A percentile compares a stretch with the other conserved stretches of the same genome.
These are phyloP conservation scores for Sanghuangporus baumii DNA, from an alignment of 1,284 basidiomycete genomes.

Conservation along the genomic window DNA sequence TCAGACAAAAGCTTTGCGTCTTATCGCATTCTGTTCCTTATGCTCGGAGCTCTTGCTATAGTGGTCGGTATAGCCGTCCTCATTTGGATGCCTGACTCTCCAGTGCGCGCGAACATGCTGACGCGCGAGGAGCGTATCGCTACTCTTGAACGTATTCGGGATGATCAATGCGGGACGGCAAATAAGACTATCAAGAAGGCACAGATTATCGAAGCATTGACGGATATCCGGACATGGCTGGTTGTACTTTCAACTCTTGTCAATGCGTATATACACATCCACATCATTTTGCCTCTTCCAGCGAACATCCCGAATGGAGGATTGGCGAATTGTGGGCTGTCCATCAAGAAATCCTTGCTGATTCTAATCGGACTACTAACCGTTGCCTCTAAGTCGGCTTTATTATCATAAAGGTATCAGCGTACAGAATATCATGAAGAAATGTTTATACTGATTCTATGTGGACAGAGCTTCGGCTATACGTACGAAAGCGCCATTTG, in stretches of 20 bases:
- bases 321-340: constrained; percentile 59
- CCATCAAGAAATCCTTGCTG: too few species aligned
- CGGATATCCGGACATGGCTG: constrained; percentile 59
- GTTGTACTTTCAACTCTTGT: constrained; percentile 53
- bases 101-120: constrained; percentile 52
- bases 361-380: too few species aligned
- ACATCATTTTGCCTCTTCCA: too few species aligned
- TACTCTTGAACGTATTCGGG: constrained; percentile 57
- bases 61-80: constrained; percentile 51
- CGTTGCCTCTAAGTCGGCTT: too few species aligned
- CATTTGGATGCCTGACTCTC: constrained; percentile 62
- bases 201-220: constrained; percentile 54
- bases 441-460: neutral
- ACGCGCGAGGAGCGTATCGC: constrained; percentile 57
- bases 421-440: neutral
- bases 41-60: constrained; percentile 57
- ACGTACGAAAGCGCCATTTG: constrained; percentile 33
- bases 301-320: constrained; percentile 64
- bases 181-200: constrained; percentile 57
- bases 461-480: constrained; percentile 63
- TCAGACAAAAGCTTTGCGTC: constrained; percentile 41
- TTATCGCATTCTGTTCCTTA: constrained; percentile 58
- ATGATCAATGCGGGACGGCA: constrained; percentile 59
- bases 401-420: constrained; percentile 28
- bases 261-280: constrained; percentile 41